A percentile compares a stretch with the other conserved stretches of the same genome.
Conservation (phyloP, 2,329 filamentous ascomycete genomes). For the Ceratocystis cacaofunesta region DNA sequence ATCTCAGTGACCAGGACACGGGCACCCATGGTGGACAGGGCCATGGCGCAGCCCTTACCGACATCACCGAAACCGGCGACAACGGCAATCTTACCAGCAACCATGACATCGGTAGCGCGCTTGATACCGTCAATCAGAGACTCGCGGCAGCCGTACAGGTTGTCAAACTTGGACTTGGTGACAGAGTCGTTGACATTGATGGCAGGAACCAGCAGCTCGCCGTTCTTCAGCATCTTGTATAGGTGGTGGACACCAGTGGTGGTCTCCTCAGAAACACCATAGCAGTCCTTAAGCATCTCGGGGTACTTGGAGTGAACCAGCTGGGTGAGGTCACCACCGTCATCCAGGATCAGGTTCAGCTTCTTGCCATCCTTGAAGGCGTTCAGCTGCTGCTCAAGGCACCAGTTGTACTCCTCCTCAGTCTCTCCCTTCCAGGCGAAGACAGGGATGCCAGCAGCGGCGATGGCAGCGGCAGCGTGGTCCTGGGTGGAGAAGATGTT, state of each 20-base stretch:
- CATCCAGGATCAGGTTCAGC: constrained; percentile 97
- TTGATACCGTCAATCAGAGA: constrained; percentile 99
- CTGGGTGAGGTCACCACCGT: constrained; percentile 91
- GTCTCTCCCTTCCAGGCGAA: constrained; percentile 76
- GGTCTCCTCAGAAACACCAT: constrained; percentile 97
- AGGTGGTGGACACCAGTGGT: constrained; percentile 99
- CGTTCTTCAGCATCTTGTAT: constrained; percentile 92
- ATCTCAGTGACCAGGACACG: constrained; percentile 93
- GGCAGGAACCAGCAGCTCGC: constrained; percentile 76
- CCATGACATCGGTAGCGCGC: constrained; percentile 99
- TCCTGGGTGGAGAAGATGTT: constrained; percentile 99
- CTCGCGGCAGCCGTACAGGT: constrained; percentile 98
- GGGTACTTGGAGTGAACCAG: constrained; percentile 98
- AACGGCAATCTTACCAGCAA: constrained; percentile 95
- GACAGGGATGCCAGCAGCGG: constrained; percentile 80
- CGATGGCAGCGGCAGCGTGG: constrained; percentile 94
- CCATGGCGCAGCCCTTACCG: constrained; percentile 94
- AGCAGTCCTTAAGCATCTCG: constrained; percentile 96
- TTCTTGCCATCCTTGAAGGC: constrained; percentile 95
- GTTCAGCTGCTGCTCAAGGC: constrained; percentile 90
- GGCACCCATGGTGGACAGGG: constrained; percentile 92
- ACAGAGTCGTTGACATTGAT: constrained; percentile 99
- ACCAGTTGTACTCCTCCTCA: constrained; percentile 99
- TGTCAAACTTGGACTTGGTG: constrained; percentile 99
- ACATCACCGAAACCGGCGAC: constrained; percentile 98